A percentile compares a stretch with the other conserved stretches of the same genome.
Evolutionary conservation across 2,329 filamentous ascomycete species (phyloP).

Genomic region (Cytospora piceae): DNA sequence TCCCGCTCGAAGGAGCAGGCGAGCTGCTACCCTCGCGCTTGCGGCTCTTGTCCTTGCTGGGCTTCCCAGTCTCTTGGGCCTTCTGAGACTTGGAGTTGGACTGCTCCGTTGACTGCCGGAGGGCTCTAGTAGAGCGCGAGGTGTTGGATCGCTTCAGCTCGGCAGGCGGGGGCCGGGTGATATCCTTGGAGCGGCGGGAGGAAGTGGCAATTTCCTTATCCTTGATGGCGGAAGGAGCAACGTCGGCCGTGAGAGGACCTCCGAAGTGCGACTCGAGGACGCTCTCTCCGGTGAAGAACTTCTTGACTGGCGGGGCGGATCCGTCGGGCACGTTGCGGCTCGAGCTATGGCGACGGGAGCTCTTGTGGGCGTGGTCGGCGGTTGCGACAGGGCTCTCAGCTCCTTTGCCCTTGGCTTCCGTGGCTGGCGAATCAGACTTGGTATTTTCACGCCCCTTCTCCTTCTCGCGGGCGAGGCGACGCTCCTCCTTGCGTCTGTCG

Average conservation of each 20-base stretch:
- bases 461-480: conserved; percentile 42
- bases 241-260: conserved; percentile 28
- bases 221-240: conserved; percentile 27
- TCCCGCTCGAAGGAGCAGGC: neutral
- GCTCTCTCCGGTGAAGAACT: conserved; percentile 48
- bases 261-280: conserved; percentile 34
- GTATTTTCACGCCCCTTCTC: conserved; percentile 37
- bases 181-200: conserved; percentile 34
- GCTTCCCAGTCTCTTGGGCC: conserved; percentile 30
- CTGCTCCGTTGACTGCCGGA: conserved; percentile 38
- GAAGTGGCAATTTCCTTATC: conserved; percentile 28
- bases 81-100: conserved; percentile 34
- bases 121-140: conserved; percentile 36
- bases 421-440: conserved; percentile 28
- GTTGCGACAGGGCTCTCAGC: conserved; percentile 33
- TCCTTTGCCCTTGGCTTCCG: conserved; percentile 42
- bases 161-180: conserved; percentile 33
- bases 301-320: conserved; percentile 39
- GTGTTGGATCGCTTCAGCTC: conserved; percentile 41
- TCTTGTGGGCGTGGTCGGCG: conserved; percentile 40
- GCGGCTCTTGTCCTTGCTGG: conserved; percentile 19
- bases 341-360: conserved; percentile 48
- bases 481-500: conserved; percentile 54
- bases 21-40: conserved; percentile 15
- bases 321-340: conserved; percentile 42